Percentiles rank a stretch among this genome's conserved stretches.
Conservation (phyloP, 495 filamentous ascomycete genomes). For the Hypoxylon crocopeplum region DNA sequence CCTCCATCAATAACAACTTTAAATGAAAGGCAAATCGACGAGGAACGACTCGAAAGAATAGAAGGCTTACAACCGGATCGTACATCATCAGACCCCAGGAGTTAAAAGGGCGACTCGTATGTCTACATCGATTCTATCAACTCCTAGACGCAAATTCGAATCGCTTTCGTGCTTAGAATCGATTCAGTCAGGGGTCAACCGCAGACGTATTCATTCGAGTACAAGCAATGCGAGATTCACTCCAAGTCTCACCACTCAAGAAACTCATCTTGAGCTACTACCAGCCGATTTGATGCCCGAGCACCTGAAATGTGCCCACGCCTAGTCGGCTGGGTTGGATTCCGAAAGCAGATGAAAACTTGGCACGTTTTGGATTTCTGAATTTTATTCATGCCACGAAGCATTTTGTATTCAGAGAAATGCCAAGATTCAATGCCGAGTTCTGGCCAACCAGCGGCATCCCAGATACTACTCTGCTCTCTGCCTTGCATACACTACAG, state of each 20-base stretch:
- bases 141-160: background rate
- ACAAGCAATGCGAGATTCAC: too few relatives aligned
- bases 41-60: background rate
- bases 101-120: background rate
- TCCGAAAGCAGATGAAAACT: constrained; percentile 12
- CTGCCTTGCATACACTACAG: background rate
- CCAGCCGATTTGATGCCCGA: too few relatives aligned
- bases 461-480: background rate
- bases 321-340: constrained; percentile 2
- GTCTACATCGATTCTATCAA: background rate
- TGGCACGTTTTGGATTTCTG: constrained; percentile 23
- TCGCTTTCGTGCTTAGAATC: background rate
- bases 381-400: background rate
- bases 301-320: background rate
- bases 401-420: background rate
- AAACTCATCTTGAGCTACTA: background rate
- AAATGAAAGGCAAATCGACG: background rate
- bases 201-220: too few relatives aligned
- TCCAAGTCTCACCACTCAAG: too few relatives aligned
- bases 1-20: background rate
- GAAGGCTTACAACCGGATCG: background rate
- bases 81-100: background rate
- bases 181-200: background rate
- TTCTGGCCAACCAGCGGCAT: background rate
- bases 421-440: constrained; percentile 16